Percentiles rank a stretch among this genome's conserved stretches.
Evolutionary conservation across 1,284 basidiomycete species (phyloP).

Genomic region (Puccinia hordei): DNA sequence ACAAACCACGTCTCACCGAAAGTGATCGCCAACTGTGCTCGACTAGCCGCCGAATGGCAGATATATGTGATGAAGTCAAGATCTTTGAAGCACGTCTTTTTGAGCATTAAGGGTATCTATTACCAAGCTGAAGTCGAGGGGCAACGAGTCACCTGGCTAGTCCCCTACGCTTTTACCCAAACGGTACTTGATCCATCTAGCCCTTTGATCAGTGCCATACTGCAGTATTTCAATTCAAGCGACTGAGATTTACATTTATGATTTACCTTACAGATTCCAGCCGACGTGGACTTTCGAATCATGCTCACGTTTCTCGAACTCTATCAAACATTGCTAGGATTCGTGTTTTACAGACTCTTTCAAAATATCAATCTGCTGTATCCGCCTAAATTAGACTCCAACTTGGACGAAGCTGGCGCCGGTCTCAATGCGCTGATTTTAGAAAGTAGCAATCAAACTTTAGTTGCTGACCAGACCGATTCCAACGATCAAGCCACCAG

Average conservation of each 20-base stretch:
- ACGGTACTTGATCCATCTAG: slow-evolving; percentile 65
- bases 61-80: slow-evolving; percentile 89
- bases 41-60: slow-evolving; percentile 73
- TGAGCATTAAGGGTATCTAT: slow-evolving; percentile 98
- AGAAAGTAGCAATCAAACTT: slow-evolving; percentile 60
- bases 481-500: slow-evolving; percentile 58
- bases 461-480: slow-evolving; percentile 55
- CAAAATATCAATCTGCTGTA: slow-evolving; percentile 91
- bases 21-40: slow-evolving; percentile 85
- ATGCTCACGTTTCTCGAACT: slow-evolving; percentile 98
- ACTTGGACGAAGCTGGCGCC: slow-evolving; percentile 77
- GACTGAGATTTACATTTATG: background rate
- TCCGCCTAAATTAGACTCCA: slow-evolving; percentile 82
- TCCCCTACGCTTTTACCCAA: slow-evolving; percentile 97
- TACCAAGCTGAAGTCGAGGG: slow-evolving; percentile 95
- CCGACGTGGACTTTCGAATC: slow-evolving; percentile 95
- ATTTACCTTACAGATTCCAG: slow-evolving; percentile 70
- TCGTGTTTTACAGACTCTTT: slow-evolving; percentile 96
- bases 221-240: background rate
- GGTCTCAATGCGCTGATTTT: slow-evolving; percentile 91
- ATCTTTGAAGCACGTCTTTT: slow-evolving; percentile 84
- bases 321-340: slow-evolving; percentile 94
- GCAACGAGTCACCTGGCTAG: slow-evolving; percentile 87
- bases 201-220: too few species aligned
- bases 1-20: slow-evolving; percentile 73